Base-by-base conservation (phyloP, 23 red algal genomes). In the Gracilaria domingensis region DNA sequence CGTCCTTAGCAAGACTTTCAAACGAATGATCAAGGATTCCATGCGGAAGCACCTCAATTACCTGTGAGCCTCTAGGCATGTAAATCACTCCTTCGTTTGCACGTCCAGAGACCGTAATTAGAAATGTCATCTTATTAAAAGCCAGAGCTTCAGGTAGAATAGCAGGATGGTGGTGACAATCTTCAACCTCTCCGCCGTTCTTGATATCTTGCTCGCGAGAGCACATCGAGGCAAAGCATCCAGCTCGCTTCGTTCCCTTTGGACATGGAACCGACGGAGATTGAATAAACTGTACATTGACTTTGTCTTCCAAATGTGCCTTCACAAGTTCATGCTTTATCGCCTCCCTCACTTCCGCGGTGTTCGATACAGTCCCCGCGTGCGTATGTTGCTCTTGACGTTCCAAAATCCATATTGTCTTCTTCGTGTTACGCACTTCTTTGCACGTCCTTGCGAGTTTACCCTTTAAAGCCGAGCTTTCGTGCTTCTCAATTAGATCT, bases 61-160 rank as follows among this genome's bases (percentile, higher is more conserved):
- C 33, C 45, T 72, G 48, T 28, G 84, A 77, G 9, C 84, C 84
- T 29, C 47, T 34, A n/a, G 84, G 84, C 71, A 88, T 76, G 44
- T 75, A 88, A 2, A 69, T 34, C 30, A 88, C 55, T 33, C 50
- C 66, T 61, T 88, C 84, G 35, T 60, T 58, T 75, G 54, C 71
- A 17, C 26, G 44, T 26, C 84, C 84, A 21, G 66, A 45, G 33
- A 78, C 49, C 25, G 84, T 75, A 37, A 88, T 61, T 8, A 88
- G 50, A 23, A 75, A 72, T 3, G 84, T 88, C 84, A 88, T 88
- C 51, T 60, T 77, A 58, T 88, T 88, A 36, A 60, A 88, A 39
- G 47, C 28, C 38, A 51, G 65, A 75, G 57, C 84, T 56, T 88
- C 66, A 24, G 51, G 67, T 34, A 88, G 34, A 54, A 69, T 62